Conservation (phyloP, 2,329 filamentous ascomycete genomes). For the Diaporthe vexans region DNA sequence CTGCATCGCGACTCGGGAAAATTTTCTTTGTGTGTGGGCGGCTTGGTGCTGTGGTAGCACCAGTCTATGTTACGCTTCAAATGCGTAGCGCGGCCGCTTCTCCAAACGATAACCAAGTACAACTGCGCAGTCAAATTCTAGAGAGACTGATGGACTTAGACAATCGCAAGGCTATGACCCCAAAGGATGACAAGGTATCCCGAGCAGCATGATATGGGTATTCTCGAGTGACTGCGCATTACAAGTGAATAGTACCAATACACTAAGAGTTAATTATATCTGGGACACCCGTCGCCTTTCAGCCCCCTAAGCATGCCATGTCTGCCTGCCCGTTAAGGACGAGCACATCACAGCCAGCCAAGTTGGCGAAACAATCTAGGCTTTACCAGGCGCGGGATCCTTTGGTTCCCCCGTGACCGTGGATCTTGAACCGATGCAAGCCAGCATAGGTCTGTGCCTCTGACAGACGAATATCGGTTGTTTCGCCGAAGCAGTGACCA, state of each 20-base stretch:
- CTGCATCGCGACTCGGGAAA: constrained; percentile 29
- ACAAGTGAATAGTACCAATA: no score
- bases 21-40: not conserved
- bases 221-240: not conserved
- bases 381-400: not conserved
- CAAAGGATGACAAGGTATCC: not conserved
- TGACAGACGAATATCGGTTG: not conserved
- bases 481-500: constrained; percentile 24
- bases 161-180: not conserved
- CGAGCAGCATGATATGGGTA: not conserved
- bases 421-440: constrained; percentile 19
- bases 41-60: not conserved
- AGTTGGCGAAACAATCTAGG: constrained; percentile 17
- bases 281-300: not conserved
- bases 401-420: not conserved
- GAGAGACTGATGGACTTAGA: not conserved
- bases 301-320: not conserved
- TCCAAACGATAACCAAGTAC: not conserved
- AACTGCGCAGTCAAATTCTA: no score
- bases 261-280: not conserved
- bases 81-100: not conserved
- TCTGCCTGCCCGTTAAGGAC: constrained; percentile 5
- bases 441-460: not conserved
- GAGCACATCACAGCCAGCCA: constrained; percentile 24
- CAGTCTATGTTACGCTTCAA: not conserved